These are phyloP conservation scores for Chloranthus sessilifolius DNA, from an alignment of 164 flowering plant genomes.

Conservation along the genomic window DNA sequence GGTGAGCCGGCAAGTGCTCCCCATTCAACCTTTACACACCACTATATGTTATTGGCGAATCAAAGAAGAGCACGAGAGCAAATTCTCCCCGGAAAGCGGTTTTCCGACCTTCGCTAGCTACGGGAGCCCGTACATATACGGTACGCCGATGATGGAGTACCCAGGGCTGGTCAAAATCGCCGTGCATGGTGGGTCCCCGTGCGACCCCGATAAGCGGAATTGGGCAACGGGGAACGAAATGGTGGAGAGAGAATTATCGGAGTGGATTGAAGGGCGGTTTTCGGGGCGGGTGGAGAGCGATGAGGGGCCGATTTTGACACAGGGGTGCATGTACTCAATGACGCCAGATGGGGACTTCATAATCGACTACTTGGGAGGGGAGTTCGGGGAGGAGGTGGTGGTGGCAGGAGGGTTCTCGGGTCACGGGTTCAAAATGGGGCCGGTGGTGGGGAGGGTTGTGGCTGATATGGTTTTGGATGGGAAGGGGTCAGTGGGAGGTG, in stretches of 20 bases:
- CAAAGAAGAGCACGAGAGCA: constrained; percentile 43
- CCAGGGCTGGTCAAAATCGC: constrained; percentile 84
- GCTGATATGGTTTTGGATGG: constrained; percentile 56
- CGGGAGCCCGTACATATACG: constrained; percentile 65
- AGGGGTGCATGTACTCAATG: constrained; percentile 86
- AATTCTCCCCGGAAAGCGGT: constrained; percentile 34
- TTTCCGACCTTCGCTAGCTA: constrained; percentile 85
- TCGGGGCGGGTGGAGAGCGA: constrained; percentile 38
- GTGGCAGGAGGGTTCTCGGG: constrained; percentile 93
- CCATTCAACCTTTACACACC: constrained; percentile 74
- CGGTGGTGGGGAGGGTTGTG: constrained; percentile 64
- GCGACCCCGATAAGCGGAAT: constrained; percentile 75
- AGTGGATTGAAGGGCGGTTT: constrained; percentile 51
- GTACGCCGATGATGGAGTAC: constrained; percentile 80
- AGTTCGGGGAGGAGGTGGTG: constrained; percentile 76
- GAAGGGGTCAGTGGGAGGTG: constrained; percentile 45
- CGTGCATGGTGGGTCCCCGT: constrained; percentile 61
- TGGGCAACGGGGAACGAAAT: constrained; percentile 33
- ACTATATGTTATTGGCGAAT: constrained; percentile 73
- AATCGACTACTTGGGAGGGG: constrained; percentile 83
- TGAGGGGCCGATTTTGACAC: constrained; percentile 38
- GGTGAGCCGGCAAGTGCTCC: constrained; percentile 42
- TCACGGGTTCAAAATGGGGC: constrained; percentile 98
- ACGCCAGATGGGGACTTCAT: constrained; percentile 88
- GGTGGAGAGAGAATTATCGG: constrained; percentile 15